Conservation (phyloP, 192 early-diverging fungal genomes). For the Coemansia guatemalensis region DNA sequence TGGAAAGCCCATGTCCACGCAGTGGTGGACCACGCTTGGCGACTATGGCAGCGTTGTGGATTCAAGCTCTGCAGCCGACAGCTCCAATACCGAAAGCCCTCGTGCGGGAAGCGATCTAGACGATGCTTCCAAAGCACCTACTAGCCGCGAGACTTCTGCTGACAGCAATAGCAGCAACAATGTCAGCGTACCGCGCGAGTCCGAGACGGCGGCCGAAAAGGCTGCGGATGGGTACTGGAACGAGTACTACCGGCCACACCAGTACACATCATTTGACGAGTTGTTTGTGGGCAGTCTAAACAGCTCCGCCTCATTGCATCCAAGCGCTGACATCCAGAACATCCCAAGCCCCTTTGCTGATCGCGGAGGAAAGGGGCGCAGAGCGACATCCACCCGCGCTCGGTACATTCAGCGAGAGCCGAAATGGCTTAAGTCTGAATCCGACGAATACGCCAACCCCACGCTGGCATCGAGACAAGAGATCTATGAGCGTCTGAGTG, state of each 20-base stretch:
- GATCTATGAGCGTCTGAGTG: constrained; percentile 41
- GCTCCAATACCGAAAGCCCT: neutral
- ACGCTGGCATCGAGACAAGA: constrained; percentile 33
- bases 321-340: constrained; percentile 19
- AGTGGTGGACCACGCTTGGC: constrained; percentile 44
- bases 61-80: neutral
- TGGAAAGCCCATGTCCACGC: constrained; percentile 32
- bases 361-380: constrained; percentile 12
- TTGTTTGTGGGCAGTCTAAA: constrained; percentile 89
- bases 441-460: constrained; percentile 32
- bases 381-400: neutral
- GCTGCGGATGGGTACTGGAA: constrained; percentile 66
- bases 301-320: constrained; percentile 60
- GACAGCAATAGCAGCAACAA: neutral
- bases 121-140: neutral
- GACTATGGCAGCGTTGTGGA: constrained; percentile 8
- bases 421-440: constrained; percentile 46
- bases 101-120: constrained; percentile 2
- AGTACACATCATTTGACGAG: constrained; percentile 72
- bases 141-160: too few species aligned
- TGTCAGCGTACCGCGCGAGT: neutral
- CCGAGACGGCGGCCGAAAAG: neutral
- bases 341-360: constrained; percentile 44
- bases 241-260: constrained; percentile 83
- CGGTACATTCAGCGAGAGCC: constrained; percentile 33